Base-by-base conservation (phyloP, 129 eudicot species). In the Ambrosia artemisiifolia region DNA sequence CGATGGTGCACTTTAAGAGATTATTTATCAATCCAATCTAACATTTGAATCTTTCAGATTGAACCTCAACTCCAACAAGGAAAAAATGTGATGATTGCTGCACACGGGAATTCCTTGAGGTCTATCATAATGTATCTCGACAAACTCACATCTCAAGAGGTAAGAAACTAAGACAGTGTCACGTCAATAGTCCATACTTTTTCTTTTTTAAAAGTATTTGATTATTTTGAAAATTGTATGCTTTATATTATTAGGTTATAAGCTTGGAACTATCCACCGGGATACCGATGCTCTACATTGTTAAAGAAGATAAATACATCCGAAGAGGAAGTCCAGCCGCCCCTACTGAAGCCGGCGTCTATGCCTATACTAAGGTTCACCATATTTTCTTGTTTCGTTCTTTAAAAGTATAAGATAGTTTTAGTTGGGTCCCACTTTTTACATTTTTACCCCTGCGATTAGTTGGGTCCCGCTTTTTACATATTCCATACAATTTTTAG, bases 61-160 rank as follows among this genome's bases (percentile, higher is more conserved):
- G 97, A 90, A 77, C 96, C 97, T 69, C 94, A 86, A 78, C 99
- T 95, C 54, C 75, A 14, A 67, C 74, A 82, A 35, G 99, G 99
- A 68, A 90, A 90, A 70, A 95, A 95, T 81, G 88, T 95, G 48
- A 88, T 90, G 99, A 95, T 95, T 67, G 99, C 99, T 67, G 99
- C 99, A 44, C 99, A 95, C 49, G 99, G 99, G 67, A 95, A 95
- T 73, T 95, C 99, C 9, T 83, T 95, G 81, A 84, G 99, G 79
- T 95, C 99, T 60, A 95, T 95, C 78, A 95, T 95, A 40, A 95
- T 95, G 99, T 95, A 95, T 83, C 96, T 95, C 34, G 99, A 95
- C 85, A 78, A 88, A 78, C 87, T 95, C 71, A 90, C 97, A 63
- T 88, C 97, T 46, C 96, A 95, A 82, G 97, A 95, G 97, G 99